Evolutionary conservation across 2,329 filamentous ascomycete species (phyloP).

Genomic region (Fusarium gaditjirri): DNA sequence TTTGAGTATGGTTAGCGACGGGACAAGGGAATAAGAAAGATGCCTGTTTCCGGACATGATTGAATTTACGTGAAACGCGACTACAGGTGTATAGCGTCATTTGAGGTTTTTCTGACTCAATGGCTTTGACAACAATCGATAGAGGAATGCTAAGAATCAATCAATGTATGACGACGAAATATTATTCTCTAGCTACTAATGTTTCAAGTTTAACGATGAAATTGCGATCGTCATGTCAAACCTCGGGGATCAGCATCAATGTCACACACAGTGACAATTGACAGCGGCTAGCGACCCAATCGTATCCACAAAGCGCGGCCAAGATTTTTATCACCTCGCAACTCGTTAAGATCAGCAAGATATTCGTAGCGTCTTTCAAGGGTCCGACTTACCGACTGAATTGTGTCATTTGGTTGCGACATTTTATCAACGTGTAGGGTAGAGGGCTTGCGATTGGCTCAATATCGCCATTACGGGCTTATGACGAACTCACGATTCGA

Average conservation of each 20-base stretch:
- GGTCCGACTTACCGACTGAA: background rate
- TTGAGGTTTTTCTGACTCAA: background rate
- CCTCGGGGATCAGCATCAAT: background rate
- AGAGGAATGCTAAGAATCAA: background rate
- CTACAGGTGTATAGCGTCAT: background rate
- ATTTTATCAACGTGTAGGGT: background rate
- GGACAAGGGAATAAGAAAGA: background rate
- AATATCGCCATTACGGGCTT: background rate
- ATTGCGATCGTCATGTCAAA: background rate
- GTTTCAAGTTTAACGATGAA: background rate
- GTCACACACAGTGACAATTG: background rate
- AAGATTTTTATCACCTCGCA: background rate
- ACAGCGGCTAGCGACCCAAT: background rate
- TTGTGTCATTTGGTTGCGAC: background rate
- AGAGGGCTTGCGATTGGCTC: background rate
- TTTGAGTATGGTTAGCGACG: background rate
- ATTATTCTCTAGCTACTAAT: background rate
- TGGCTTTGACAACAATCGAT: background rate
- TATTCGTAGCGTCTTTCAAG: background rate
- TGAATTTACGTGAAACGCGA: background rate
- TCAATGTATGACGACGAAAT: background rate
- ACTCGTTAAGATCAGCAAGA: background rate
- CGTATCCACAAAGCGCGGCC: background rate
- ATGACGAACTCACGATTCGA: too few species aligned
- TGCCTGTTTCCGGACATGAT: background rate